Evolutionary conservation across 2,329 filamentous ascomycete species (phyloP).

Genomic region (Neodidymelliopsis sp.): DNA sequence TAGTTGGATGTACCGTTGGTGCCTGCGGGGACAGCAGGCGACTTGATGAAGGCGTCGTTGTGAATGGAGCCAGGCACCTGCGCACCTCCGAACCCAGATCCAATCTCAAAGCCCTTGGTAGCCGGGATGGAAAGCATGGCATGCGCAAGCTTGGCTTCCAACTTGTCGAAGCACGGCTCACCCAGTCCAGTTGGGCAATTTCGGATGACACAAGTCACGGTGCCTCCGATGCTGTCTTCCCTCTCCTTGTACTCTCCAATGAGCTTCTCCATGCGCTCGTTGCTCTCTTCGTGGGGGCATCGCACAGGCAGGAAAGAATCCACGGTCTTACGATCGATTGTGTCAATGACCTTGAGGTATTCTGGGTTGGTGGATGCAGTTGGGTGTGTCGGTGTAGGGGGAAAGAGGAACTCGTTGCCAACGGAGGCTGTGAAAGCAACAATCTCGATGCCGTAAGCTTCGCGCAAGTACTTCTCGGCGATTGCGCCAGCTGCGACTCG

Average conservation of each 20-base stretch:
- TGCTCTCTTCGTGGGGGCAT: conserved; percentile 74
- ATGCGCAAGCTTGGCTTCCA: conserved; percentile 89
- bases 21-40: conserved; percentile 57
- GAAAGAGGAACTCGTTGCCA: conserved; percentile 79
- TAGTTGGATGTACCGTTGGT: conserved; percentile 53
- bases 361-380: conserved; percentile 76
- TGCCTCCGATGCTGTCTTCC: conserved; percentile 91
- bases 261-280: conserved; percentile 76
- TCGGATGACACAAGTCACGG: conserved; percentile 90
- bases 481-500: conserved; percentile 91
- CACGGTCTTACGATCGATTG: conserved; percentile 76
- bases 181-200: conserved; percentile 86
- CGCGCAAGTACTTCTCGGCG: conserved; percentile 86
- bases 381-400: conserved; percentile 70
- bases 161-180: conserved; percentile 94
- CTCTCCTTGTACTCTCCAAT: conserved; percentile 81
- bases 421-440: conserved; percentile 89
- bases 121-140: conserved; percentile 96
- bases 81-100: conserved; percentile 87
- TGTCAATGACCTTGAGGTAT: conserved; percentile 77
- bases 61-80: conserved; percentile 87
- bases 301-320: conserved; percentile 86
- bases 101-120: conserved; percentile 94
- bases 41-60: conserved; percentile 84
- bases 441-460: conserved; percentile 87